Evolutionary conservation across 352 stramenopile genomes (phyloP), one percentile per base, ranked within the genome.

Genomic region (Phytophthora tubulina): DNA sequence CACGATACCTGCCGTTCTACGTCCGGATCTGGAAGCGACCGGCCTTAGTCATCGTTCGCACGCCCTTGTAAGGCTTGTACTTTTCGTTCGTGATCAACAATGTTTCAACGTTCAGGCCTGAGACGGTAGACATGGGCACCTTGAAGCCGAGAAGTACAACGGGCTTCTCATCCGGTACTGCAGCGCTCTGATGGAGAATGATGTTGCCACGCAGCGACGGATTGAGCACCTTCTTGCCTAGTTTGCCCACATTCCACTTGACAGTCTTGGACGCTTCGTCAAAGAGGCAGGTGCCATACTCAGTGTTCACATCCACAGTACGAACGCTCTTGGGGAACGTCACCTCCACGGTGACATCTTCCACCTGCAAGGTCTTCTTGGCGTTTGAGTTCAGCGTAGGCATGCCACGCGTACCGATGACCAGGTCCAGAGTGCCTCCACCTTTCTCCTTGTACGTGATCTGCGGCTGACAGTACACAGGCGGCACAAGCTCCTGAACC

Each of bases 51-150:
- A 99, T 93, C 53, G 97, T 98, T 59, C 97, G 90, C 51, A 99
- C 97, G 35, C 97, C 97, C 87, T 99, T 99, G 90, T 99, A 99
- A 7, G 97, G 97, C 68, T 96, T 97, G 84, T 99, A 99, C 63
- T 93, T 94, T 81, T 99, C 98, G 75, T 98, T 98, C 33, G 90
- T 96, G 53, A 99, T 88, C 45, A 97, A 70, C 48, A 99, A 76
- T 48, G 97, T 98, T 74, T 97, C 95, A 44, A 99, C 97, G 46
- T 96, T 94, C 50, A 99, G 76, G 11, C 97, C 97, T 67, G 94
- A 99, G 46, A 99, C 95, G 7, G 96, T 99, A 10, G 96, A 91
- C 80, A 99, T 93, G 15, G 97, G 88, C 59, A 99, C 97, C 76
- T 99, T 99, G 89, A 98, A 99, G 51, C 90, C 89, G 1, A 99